Evolutionary conservation across 306 rosid genomes (phyloP), one percentile per base, ranked within the genome.

Genomic region (Begonia peltatifolia): DNA sequence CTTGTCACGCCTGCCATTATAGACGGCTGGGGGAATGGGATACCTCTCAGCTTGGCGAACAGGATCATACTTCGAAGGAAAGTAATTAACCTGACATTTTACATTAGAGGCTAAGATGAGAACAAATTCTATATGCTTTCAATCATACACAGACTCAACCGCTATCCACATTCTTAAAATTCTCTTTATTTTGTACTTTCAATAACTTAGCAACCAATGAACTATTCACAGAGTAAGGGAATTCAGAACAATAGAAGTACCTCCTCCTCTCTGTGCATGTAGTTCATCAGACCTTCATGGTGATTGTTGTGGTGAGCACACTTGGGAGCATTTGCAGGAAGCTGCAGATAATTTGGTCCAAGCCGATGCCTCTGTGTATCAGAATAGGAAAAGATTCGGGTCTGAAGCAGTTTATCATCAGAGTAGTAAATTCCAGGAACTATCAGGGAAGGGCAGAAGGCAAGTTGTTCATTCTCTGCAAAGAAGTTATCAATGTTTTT

Each of bases 191-290:
- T 30, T 30, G 9, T 5, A 30, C 38, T 30, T 30, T 5, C 38
- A 30, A 30, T 30, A 30, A 5, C 9, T 54, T 1, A 59, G 58
- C 14, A 5, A 30, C 38, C 38, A 6, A 7, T 30, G 6, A 30
- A 30, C 38, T 5, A 30, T 30, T 7, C 38, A 30, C 6, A 7
- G 38, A 30, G 38, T 30, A 30, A 30, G 38, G 9, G 38, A 7
- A 30, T 30, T 30, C 9, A 30, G 5, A 30, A 30, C 9, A 30
- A 30, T 30, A 30, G 20, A 16, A 47, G 22, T 61, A 77, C 83
- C 95, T 89, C 97, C 63, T 89, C 97, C 54, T 89, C 97, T 66
- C 95, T 80, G 71, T 89, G 97, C 75, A 84, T 78, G 75, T 74
- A 76, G 66, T 89, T 89, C 97, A 89, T 89, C 64, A 76, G 70